Evolutionary conservation across 2,329 filamentous ascomycete species (phyloP).

Genomic region (Cercospora sojina): DNA sequence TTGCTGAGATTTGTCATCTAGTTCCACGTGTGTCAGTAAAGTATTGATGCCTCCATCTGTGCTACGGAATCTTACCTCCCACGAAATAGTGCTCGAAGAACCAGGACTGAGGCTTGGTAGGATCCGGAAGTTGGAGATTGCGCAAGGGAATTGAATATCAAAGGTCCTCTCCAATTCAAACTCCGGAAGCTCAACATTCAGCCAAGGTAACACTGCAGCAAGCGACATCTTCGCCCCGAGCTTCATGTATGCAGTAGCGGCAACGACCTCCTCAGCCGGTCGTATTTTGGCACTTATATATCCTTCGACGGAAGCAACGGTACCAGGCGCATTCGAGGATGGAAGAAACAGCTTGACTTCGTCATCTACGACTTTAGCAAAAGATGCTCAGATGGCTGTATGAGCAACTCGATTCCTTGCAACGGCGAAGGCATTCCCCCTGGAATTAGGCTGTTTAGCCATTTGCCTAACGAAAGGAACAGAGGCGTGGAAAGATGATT

Average conservation of each 20-base stretch:
- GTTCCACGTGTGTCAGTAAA: not conserved
- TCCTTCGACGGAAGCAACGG: not conserved
- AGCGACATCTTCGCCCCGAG: not conserved
- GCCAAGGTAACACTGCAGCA: not conserved
- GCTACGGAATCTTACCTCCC: not conserved
- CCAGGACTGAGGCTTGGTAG: not conserved
- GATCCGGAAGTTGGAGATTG: not conserved
- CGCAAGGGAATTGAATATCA: not conserved
- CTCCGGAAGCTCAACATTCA: not conserved
- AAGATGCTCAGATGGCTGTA: not conserved
- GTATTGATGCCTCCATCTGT: not conserved
- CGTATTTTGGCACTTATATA: not conserved
- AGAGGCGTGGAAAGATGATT: not conserved
- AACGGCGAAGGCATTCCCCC: not conserved
- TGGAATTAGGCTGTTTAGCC: not conserved
- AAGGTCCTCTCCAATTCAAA: not conserved
- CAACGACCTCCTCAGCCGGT: not conserved
- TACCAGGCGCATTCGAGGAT: not conserved
- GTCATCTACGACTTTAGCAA: not conserved
- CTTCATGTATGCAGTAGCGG: not conserved
- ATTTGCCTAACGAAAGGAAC: not conserved
- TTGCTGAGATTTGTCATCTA: not conserved
- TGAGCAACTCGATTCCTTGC: not conserved
- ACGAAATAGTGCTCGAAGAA: not conserved
- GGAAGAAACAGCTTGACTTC: not conserved